Evolutionary conservation across 768 basidiomycete genomes (phyloP), one percentile per base, ranked within the genome.

Genomic region (Serendipita sp.): DNA sequence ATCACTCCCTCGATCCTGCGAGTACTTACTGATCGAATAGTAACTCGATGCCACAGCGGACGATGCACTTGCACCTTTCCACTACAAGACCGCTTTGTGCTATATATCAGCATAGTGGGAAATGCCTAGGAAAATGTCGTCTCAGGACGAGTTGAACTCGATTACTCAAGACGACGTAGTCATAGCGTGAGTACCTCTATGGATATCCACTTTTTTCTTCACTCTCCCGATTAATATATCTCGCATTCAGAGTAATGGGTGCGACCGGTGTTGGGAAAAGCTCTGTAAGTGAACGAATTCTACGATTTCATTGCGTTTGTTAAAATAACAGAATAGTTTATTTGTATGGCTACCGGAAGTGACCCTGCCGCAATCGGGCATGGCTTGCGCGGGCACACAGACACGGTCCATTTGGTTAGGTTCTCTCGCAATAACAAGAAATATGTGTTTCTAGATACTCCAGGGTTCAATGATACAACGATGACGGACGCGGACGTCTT

Each of bases 231-330:
- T 51, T 8, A 18, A 7, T 16, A 8, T 16, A 7, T 32, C n/a
- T 18, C 7, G 18, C n/a, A 7, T 51, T 32, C n/a, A 75, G 74
- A 2, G 60, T 74, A 3, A 70, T 74, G 67, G 74, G 74, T 13
- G 70, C 70, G 13, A 74, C 71, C 0, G 74, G 74, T 1, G 66
- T 67, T 3, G 73, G 73, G 11, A 74, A 74, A 66, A 74, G 71
- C 66, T 66, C 70, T 3, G 74, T 73, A 56, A 63, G 70, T 64
- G 23, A 36, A 32, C 34, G 35, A 7, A 15, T 63, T 28, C 18
- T 18, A 10, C 45, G 32, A 63, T 56, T 45, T 64, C 8, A 51
- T 41, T 51, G 16, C 8, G 7, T 8, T 5, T 51, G n/a, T 2
- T n/a, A 5, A 51, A 41, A 13, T 2, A 8, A 18, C 16, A 51